Percentiles rank a stretch among this genome's conserved stretches.
Evolutionary conservation across 2,329 filamentous ascomycete species (phyloP).

Genomic region (Clonostachys sp.): DNA sequence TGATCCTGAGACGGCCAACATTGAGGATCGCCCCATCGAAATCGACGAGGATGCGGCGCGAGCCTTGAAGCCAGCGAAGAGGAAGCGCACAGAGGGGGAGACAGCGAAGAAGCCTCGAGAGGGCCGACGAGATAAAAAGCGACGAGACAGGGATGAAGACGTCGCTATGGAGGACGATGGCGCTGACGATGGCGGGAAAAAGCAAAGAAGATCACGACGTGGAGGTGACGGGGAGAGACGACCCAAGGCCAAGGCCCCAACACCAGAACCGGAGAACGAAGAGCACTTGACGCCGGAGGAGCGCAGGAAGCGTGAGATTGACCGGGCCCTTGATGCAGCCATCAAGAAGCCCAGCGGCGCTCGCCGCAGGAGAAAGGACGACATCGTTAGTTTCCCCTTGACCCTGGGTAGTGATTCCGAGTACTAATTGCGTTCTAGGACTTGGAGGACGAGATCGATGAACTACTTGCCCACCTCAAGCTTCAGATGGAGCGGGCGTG

Average conservation of each 20-base stretch:
- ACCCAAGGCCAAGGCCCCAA: slow-evolving; percentile 33
- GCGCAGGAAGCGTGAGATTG: slow-evolving; percentile 75
- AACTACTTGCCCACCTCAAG: slow-evolving; percentile 83
- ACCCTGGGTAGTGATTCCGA: background rate
- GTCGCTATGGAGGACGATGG: slow-evolving; percentile 41
- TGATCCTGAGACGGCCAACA: slow-evolving; percentile 58
- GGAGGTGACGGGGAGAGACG: slow-evolving; percentile 39
- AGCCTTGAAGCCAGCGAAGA: slow-evolving; percentile 60
- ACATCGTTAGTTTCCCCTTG: slow-evolving; percentile 61
- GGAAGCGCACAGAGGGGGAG: slow-evolving; percentile 60
- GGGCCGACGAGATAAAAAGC: slow-evolving; percentile 66
- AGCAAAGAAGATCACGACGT: slow-evolving; percentile 42
- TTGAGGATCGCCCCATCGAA: slow-evolving; percentile 59
- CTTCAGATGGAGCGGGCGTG: slow-evolving; percentile 88
- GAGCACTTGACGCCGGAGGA: slow-evolving; percentile 81
- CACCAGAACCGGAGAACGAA: slow-evolving; percentile 64
- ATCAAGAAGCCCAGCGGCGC: slow-evolving; percentile 67
- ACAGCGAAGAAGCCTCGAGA: slow-evolving; percentile 70
- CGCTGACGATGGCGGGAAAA: slow-evolving; percentile 35
- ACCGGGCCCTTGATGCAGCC: slow-evolving; percentile 82
- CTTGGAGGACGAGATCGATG: slow-evolving; percentile 84
- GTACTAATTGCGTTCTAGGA: slow-evolving; percentile 50
- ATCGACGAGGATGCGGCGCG: slow-evolving; percentile 63
- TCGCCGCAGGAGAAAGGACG: slow-evolving; percentile 77
- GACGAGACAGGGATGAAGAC: slow-evolving; percentile 42